Percentiles rank a stretch among this genome's conserved stretches.
These are phyloP conservation scores for Cydonia oblonga DNA, from an alignment of 331 rosid genomes.

Conservation along the genomic window DNA sequence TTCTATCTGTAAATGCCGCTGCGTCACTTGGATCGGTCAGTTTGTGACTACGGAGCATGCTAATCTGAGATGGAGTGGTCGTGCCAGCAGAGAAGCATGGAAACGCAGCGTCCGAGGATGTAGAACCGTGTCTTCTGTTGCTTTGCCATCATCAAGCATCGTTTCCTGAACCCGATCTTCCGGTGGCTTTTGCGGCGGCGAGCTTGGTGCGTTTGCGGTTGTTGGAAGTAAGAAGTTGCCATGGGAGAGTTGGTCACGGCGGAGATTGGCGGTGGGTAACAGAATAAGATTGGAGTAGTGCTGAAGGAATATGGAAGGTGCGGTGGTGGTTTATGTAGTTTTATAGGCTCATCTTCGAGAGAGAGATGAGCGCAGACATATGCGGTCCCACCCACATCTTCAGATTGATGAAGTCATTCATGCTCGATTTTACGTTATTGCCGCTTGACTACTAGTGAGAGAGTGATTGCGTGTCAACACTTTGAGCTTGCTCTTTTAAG, in stretches of 20 bases:
- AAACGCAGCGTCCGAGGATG: slow-evolving; percentile 44
- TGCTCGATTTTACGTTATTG: not conserved
- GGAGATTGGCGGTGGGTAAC: not conserved
- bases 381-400: not conserved
- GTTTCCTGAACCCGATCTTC: slow-evolving; percentile 25
- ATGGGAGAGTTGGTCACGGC: not conserved
- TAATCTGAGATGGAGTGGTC: slow-evolving; percentile 33
- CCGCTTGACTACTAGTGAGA: not conserved
- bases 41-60: not conserved
- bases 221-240: not conserved
- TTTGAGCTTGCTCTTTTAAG: too few species aligned
- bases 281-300: not conserved
- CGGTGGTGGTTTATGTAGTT: not conserved
- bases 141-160: slow-evolving; percentile 33
- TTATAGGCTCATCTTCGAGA: not conserved
- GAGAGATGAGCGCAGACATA: not conserved
- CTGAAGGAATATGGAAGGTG: not conserved
- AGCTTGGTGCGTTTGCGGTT: not conserved
- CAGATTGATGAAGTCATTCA: not conserved
- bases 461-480: not conserved
- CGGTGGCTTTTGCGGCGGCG: slow-evolving; percentile 16
- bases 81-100: slow-evolving; percentile 54
- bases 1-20: too few species aligned
- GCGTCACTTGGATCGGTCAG: not conserved
- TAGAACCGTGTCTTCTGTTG: slow-evolving; percentile 51